Evolutionary conservation across 768 basidiomycete species (phyloP).

Genomic region (Amanita rimosa): DNA sequence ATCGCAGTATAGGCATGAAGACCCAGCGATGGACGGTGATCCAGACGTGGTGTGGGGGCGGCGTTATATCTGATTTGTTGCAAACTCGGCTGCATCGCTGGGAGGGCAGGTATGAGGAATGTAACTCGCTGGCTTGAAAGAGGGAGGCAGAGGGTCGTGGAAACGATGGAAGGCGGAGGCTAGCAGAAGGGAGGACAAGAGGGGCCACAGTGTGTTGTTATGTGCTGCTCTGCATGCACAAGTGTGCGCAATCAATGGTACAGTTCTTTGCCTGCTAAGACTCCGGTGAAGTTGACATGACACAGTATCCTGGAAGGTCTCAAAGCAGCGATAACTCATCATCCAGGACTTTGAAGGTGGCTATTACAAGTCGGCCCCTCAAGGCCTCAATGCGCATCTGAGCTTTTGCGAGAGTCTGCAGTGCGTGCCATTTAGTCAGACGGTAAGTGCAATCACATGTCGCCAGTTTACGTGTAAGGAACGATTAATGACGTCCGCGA

Average conservation of each 20-base stretch:
- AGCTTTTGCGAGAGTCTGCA: constrained; percentile 44
- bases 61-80: too few species aligned
- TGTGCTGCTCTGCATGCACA: too few species aligned
- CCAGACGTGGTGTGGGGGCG: too few species aligned
- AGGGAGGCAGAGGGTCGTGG: too few species aligned
- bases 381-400: constrained; percentile 40
- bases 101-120: too few species aligned
- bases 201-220: too few species aligned
- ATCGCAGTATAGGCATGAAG: too few species aligned
- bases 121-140: too few species aligned
- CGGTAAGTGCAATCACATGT: constrained; percentile 20
- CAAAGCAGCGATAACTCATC: constrained; percentile 38
- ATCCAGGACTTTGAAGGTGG: constrained; percentile 46
- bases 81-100: too few species aligned
- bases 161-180: too few species aligned
- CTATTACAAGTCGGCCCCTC: constrained; percentile 35
- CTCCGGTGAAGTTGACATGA: neutral
- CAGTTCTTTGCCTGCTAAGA: constrained; percentile 2
- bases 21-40: too few species aligned
- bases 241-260: constrained; percentile 36
- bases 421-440: constrained; percentile 48
- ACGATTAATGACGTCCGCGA: neutral
- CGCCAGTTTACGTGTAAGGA: neutral
- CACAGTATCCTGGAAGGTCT: constrained; percentile 48
- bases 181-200: too few species aligned